Conservation (phyloP, 2,329 filamentous ascomycete species). For the Torrubiella hemipterigena region DNA sequence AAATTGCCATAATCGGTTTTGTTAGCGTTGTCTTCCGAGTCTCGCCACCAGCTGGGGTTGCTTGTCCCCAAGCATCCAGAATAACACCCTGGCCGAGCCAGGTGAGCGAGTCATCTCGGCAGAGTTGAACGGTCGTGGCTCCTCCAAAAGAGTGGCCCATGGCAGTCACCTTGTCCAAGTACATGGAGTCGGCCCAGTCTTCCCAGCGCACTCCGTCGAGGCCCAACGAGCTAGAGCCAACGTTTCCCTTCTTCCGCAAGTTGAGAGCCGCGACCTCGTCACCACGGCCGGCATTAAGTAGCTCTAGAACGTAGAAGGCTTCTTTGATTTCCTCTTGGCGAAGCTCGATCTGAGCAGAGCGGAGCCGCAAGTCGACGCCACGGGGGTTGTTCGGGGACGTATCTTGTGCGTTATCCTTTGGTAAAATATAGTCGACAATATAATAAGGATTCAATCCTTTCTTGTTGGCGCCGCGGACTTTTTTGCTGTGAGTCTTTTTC, state of each 20-base stretch:
- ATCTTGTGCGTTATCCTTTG: conserved; percentile 38
- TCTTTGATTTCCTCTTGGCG: conserved; percentile 54
- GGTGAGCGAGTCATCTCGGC: conserved; percentile 38
- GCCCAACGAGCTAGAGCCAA: conserved; percentile 46
- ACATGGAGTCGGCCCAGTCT: conserved; percentile 43
- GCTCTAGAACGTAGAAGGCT: conserved; percentile 41
- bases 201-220: conserved; percentile 43
- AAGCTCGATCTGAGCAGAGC: conserved; percentile 49
- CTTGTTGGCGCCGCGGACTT: conserved; percentile 18
- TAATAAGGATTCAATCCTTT: conserved; percentile 24
- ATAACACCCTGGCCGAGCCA: conserved; percentile 53
- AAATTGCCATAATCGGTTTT: conserved; percentile 49
- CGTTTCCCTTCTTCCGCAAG: conserved; percentile 42
- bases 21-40: conserved; percentile 29
- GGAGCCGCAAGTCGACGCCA: conserved; percentile 47
- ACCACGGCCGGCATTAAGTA: conserved; percentile 42
- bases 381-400: conserved; percentile 42
- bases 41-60: conserved; percentile 30
- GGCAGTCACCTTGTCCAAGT: conserved; percentile 43
- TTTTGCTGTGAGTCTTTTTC: conserved; percentile 18
- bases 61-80: conserved; percentile 52
- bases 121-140: conserved; percentile 48
- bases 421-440: conserved; percentile 50
- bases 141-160: conserved; percentile 58
- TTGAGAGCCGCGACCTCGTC: conserved; percentile 37